These are phyloP conservation scores for Acacia acuminata DNA, from an alignment of 306 rosid species.

Conservation along the genomic window DNA sequence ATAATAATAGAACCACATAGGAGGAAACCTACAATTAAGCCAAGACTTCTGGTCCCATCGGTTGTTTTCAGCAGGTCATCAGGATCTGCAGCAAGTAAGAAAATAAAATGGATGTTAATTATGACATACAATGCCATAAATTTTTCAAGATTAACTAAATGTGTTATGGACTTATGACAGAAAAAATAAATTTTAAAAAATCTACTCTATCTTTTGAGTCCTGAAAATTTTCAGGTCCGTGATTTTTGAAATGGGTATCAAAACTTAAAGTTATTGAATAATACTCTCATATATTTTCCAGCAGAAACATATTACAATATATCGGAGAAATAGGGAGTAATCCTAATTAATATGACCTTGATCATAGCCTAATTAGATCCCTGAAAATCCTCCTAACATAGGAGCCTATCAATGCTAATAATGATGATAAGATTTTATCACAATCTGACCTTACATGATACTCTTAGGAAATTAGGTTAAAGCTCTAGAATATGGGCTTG, in stretches of 20 bases:
- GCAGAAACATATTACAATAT: too few species aligned
- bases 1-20: slow-evolving; percentile 3
- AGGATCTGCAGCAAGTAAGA: slow-evolving; percentile 37
- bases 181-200: not conserved
- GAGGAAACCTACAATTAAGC: slow-evolving; percentile 62
- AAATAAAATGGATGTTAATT: not conserved
- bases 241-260: not conserved
- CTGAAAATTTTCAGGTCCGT: not conserved
- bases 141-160: not conserved
- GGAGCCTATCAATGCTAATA: too few species aligned
- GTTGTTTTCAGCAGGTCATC: slow-evolving; percentile 80
- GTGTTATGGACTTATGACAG: not conserved
- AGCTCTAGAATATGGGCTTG: too few species aligned
- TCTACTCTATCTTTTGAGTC: not conserved
- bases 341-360: too few species aligned
- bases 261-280: too few species aligned
- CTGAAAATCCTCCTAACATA: too few species aligned
- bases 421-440: too few species aligned
- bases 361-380: too few species aligned
- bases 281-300: too few species aligned
- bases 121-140: not conserved
- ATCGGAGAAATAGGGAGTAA: too few species aligned
- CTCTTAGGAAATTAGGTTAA: too few species aligned
- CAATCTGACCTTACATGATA: too few species aligned
- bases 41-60: slow-evolving; percentile 72